These are phyloP conservation scores for Talaromyces trachyspermus DNA, from an alignment of 495 filamentous ascomycete species.

Conservation along the genomic window DNA sequence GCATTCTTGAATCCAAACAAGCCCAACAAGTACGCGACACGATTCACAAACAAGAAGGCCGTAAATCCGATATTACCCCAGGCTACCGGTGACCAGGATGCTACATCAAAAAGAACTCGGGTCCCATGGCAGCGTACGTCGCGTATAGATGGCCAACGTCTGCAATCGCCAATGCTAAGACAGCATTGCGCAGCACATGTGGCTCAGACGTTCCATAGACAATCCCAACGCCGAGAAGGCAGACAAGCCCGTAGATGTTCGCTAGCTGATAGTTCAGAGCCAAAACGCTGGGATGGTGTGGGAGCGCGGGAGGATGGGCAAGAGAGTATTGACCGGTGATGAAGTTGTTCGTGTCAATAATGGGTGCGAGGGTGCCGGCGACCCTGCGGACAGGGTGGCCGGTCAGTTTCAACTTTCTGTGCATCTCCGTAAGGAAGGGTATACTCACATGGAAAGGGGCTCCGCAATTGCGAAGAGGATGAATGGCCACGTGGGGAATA, in stretches of 20 bases:
- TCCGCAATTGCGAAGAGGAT: constrained; percentile 50
- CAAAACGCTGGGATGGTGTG: constrained; percentile 33
- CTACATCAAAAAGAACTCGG: constrained; percentile 44
- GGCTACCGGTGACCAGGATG: constrained; percentile 58
- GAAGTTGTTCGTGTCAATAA: constrained; percentile 51
- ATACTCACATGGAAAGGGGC: constrained; percentile 56
- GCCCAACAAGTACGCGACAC: constrained; percentile 50
- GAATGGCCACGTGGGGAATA: constrained; percentile 36
- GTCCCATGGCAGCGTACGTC: constrained; percentile 52
- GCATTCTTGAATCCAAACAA: constrained; percentile 43
- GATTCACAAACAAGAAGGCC: constrained; percentile 44
- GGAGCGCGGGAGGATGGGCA: constrained; percentile 17
- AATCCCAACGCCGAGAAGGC: constrained; percentile 51
- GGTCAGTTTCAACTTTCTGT: constrained; percentile 8
- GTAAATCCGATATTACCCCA: constrained; percentile 70
- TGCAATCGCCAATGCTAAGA: constrained; percentile 55
- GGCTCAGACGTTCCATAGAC: constrained; percentile 56
- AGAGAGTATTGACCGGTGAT: constrained; percentile 49
- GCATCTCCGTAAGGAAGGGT: not conserved
- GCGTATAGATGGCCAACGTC: constrained; percentile 65
- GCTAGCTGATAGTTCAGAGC: constrained; percentile 55
- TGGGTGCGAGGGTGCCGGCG: constrained; percentile 47
- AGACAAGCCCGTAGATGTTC: constrained; percentile 61
- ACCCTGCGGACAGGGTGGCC: constrained; percentile 29
- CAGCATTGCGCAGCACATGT: constrained; percentile 59